phyloP scores from a whole-genome alignment of 2,329 filamentous ascomycete species.

The Colletotrichum spaethianum region DNA sequence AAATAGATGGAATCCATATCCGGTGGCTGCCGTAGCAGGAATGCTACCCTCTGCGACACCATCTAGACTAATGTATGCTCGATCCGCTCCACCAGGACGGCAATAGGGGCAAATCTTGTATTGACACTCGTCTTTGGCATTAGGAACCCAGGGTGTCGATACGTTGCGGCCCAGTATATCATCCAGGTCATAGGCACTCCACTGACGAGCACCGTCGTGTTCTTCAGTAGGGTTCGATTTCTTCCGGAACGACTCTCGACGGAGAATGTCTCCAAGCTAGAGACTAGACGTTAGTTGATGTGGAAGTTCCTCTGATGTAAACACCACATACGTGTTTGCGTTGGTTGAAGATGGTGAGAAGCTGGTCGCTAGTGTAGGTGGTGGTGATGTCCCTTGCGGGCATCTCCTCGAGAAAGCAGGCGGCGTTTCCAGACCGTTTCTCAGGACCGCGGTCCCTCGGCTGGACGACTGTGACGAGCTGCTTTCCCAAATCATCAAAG shows the following conservation, averaged over 20 bases:
- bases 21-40: conserved; percentile 63
- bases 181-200: conserved; percentile 10
- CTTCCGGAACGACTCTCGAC: conserved; percentile 30
- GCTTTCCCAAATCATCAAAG: conserved; percentile 54
- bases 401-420: conserved; percentile 63
- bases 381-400: conserved; percentile 54
- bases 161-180: conserved; percentile 12
- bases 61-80: conserved; percentile 65
- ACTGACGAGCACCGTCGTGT: conserved; percentile 6
- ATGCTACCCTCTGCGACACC: conserved; percentile 65
- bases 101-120: conserved; percentile 66
- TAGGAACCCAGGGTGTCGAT: conserved; percentile 56
- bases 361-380: conserved; percentile 62
- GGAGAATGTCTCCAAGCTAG: conserved; percentile 33
- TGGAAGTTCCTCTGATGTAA: neutral
- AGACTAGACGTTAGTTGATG: neutral
- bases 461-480: conserved; percentile 51
- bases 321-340: conserved; percentile 60
- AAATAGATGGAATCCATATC: conserved; percentile 66
- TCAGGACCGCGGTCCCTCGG: conserved; percentile 57
- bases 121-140: conserved; percentile 60
- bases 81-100: conserved; percentile 58
- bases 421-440: conserved; percentile 55
- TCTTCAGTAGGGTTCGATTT: neutral
- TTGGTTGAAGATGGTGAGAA: conserved; percentile 64